These are phyloP conservation scores for Bryum argenteum DNA, from an alignment of 225 moss, liverwort and hornwort species.

Conservation along the genomic window DNA sequence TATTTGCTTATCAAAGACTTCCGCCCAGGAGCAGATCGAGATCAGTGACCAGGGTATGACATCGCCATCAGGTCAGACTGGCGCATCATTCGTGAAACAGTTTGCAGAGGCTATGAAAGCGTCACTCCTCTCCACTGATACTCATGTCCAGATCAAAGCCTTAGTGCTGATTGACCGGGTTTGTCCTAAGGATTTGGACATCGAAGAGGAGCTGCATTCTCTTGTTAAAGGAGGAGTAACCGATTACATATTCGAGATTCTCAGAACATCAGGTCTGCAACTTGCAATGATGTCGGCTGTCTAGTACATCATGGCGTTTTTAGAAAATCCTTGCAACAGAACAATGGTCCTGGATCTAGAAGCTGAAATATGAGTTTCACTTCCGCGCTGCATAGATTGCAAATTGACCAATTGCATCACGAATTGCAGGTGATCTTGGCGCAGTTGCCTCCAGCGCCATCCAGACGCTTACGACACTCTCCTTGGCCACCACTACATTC, in stretches of 20 bases:
- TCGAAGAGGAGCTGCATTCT: constrained; percentile 50
- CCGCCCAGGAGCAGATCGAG: constrained; percentile 22
- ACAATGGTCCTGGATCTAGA: background rate
- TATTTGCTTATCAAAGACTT: constrained; percentile 45
- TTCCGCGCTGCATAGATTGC: background rate
- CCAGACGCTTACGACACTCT: constrained; percentile 60
- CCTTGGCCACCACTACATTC: constrained; percentile 48
- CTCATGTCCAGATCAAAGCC: constrained; percentile 63
- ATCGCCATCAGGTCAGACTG: constrained; percentile 12
- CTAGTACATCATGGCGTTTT: no score
- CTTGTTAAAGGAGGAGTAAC: constrained; percentile 69
- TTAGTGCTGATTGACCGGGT: constrained; percentile 63
- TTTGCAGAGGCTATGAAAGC: constrained; percentile 79
- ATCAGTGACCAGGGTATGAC: constrained; percentile 11
- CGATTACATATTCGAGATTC: constrained; percentile 78
- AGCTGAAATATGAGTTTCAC: background rate
- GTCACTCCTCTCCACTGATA: constrained; percentile 67
- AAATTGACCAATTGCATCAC: constrained; percentile 18
- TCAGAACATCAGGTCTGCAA: constrained; percentile 70
- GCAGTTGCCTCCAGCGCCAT: constrained; percentile 61
- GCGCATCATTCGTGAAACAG: constrained; percentile 45
- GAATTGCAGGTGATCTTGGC: constrained; percentile 60
- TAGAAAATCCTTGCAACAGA: background rate
- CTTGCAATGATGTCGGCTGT: background rate
- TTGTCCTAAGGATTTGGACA: constrained; percentile 50